Base-by-base conservation (phyloP, 192 early-diverging fungal species). In the Coemansia guatemalensis region DNA sequence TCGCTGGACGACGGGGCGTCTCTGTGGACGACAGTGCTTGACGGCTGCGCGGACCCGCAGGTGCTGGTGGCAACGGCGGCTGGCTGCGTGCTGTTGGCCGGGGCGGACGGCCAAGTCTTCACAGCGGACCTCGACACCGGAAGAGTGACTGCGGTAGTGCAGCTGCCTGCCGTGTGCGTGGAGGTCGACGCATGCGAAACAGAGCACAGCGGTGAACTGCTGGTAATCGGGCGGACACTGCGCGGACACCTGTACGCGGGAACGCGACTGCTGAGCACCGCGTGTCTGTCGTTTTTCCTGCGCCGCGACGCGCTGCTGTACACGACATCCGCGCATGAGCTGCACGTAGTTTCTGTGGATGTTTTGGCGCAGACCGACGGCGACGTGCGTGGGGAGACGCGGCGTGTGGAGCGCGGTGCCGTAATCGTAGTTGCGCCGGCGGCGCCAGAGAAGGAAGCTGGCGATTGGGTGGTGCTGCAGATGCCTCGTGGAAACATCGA, bases 401-500 rank as follows among this genome's bases (percentile, higher is more conserved):
- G 97, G 25, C 84, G 92, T 0, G 84, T 99, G n/a, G 97, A 99
- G 80, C 87, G 94, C 53, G 97, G 95, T 11, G 84, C 97, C 9
- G 85, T 87, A 21, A 94, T 97, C 64, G 90, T 97, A 5, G 35
- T 39, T 39, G 9, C 35, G 33, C 57, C 87, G 47, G 92, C 92
- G 0, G 74, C 88, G 8, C 90, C 93, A 2, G 75, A 68, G 48
- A 39, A 39, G 9, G 35, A 39, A 8, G 35, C 1, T 11, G 88
- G 85, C 55, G 84, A 87, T 17, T 84, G 83, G 54, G 64, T 84
- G 12, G 68, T 83, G 14, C 71, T 83, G 56, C 74, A 89, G 80
- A 99, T 99, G 97, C 97, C 97, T 12, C 90, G 97, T 26, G 97
- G 97, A 7, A 99, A 99, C 60, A 76, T 97, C 54, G 97, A 99